These are phyloP conservation scores for Punctularia strigosozonata DNA, from an alignment of 768 basidiomycete species.

Conservation along the genomic window DNA sequence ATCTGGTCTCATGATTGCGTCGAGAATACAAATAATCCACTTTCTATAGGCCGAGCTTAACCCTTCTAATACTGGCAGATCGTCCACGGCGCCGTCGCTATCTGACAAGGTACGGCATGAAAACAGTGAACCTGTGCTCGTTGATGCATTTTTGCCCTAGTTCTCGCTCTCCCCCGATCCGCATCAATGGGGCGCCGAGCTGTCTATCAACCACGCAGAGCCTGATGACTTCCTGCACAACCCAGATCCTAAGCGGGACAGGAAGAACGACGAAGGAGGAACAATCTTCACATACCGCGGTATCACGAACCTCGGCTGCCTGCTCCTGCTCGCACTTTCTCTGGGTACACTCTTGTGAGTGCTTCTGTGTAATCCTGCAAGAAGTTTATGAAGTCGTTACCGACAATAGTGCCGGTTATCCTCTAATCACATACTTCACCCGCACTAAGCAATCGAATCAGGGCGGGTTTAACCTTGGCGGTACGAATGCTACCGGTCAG, in stretches of 20 bases:
- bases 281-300: slow-evolving; percentile 48
- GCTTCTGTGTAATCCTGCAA: slow-evolving; percentile 10
- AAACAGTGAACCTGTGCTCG: neutral
- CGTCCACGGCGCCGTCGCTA: slow-evolving; percentile 9
- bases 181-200: slow-evolving; percentile 56
- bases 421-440: slow-evolving; percentile 9
- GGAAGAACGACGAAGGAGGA: slow-evolving; percentile 24
- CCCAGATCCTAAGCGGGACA: slow-evolving; percentile 13
- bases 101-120: slow-evolving; percentile 12
- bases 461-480: slow-evolving; percentile 31
- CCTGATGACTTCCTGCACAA: slow-evolving; percentile 17
- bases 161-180: slow-evolving; percentile 70
- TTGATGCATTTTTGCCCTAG: slow-evolving; percentile 20
- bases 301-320: slow-evolving; percentile 60
- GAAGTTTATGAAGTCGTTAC: slow-evolving; percentile 7
- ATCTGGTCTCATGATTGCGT: no score
- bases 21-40: no score
- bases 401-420: slow-evolving; percentile 10
- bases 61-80: no score
- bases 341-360: slow-evolving; percentile 52
- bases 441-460: neutral
- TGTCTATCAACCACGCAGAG: slow-evolving; percentile 28
- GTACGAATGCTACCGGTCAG: slow-evolving; percentile 36
- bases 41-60: no score
- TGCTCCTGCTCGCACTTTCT: slow-evolving; percentile 37